phyloP scores from a whole-genome alignment of 805 yeast species.

The Ogataea saltuana region DNA sequence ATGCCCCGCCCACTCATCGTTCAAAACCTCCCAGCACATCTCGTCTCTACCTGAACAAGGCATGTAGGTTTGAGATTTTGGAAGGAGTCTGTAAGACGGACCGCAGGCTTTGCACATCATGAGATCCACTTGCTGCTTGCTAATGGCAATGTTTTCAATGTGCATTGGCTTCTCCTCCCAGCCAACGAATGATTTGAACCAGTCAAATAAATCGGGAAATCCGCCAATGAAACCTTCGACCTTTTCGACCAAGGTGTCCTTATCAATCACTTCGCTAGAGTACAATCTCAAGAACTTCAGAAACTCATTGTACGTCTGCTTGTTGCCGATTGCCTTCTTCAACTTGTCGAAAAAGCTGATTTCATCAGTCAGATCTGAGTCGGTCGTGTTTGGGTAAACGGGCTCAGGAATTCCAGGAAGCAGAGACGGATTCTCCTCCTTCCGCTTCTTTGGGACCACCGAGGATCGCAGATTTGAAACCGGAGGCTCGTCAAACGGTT shows the following conservation, averaged over 20 bases:
- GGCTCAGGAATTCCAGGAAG: slow-evolving; percentile 90
- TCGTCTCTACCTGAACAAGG: slow-evolving; percentile 98
- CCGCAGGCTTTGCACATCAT: slow-evolving; percentile 92
- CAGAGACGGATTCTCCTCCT: slow-evolving; percentile 59
- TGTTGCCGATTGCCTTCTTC: slow-evolving; percentile 83
- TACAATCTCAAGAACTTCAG: slow-evolving; percentile 83
- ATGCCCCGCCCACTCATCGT: slow-evolving; percentile 99
- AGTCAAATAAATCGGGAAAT: slow-evolving; percentile 72
- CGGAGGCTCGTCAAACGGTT: slow-evolving; percentile 45
- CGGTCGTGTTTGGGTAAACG: slow-evolving; percentile 54
- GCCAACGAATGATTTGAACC: slow-evolving; percentile 94
- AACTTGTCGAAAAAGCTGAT: slow-evolving; percentile 89
- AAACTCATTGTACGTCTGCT: slow-evolving; percentile 89
- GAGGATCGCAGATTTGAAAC: slow-evolving; percentile 47
- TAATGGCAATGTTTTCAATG: slow-evolving; percentile 84
- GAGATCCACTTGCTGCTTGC: slow-evolving; percentile 88
- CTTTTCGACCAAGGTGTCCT: slow-evolving; percentile 75
- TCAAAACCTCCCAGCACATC: slow-evolving; percentile 98
- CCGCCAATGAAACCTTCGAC: slow-evolving; percentile 85
- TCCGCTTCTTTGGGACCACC: slow-evolving; percentile 24
- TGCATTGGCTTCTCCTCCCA: slow-evolving; percentile 80
- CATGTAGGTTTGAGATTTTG: slow-evolving; percentile 92
- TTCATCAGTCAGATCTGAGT: slow-evolving; percentile 75
- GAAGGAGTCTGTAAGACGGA: slow-evolving; percentile 89
- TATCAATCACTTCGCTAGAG: slow-evolving; percentile 88